Evolutionary conservation across 192 early-diverging fungal species (phyloP).

Genomic region (Pilobolus umbonatus): DNA sequence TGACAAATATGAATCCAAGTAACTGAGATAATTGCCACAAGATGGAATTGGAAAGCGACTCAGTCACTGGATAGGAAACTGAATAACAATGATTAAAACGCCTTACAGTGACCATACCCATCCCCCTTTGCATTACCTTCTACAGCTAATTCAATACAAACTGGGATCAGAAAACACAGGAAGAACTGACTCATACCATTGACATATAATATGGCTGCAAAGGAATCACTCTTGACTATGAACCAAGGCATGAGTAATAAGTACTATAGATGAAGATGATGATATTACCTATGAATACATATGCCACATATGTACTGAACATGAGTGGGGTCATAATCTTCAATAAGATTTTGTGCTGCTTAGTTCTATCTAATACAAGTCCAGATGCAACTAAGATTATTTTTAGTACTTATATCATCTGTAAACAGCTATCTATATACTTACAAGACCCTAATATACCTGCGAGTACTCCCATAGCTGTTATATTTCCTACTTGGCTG

Average conservation of each 20-base stretch:
- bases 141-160: slow-evolving; percentile 21
- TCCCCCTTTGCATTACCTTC: slow-evolving; percentile 18
- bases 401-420: not conserved
- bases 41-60: slow-evolving; percentile 26
- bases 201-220: slow-evolving; percentile 18
- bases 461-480: slow-evolving; percentile 24
- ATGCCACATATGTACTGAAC: slow-evolving; percentile 20
- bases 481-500: slow-evolving; percentile 27
- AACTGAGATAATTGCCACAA: slow-evolving; percentile 33
- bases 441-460: slow-evolving; percentile 35
- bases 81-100: not conserved
- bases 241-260: not conserved
- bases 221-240: slow-evolving; percentile 24
- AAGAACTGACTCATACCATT: slow-evolving; percentile 29
- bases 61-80: slow-evolving; percentile 32
- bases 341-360: slow-evolving; percentile 26
- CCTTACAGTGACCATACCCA: not conserved
- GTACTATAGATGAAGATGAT: not conserved
- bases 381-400: slow-evolving; percentile 22
- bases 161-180: slow-evolving; percentile 28
- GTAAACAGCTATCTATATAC: not conserved
- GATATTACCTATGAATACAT: slow-evolving; percentile 20
- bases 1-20: slow-evolving; percentile 27
- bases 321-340: slow-evolving; percentile 25
- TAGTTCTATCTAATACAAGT: slow-evolving; percentile 30